Evolutionary conservation across 139 green algal genomes (phyloP).

Genomic region (Coelastrella sp.): DNA sequence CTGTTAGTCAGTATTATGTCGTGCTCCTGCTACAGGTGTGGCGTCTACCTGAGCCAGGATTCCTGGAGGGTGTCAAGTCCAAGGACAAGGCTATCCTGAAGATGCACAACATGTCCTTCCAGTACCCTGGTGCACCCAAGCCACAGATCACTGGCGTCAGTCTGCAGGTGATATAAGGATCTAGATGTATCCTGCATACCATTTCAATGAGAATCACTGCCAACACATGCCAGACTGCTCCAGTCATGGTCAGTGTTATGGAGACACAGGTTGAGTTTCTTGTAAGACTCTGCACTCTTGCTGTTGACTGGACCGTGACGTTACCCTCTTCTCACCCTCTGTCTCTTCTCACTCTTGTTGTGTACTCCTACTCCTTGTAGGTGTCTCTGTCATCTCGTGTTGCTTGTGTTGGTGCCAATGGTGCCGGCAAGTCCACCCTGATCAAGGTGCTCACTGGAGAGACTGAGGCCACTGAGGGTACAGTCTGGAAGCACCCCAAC

Average conservation of each 20-base stretch:
- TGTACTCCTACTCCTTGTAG: conserved; percentile 64
- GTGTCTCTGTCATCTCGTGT: conserved; percentile 84
- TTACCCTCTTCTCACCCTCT: too few relatives aligned
- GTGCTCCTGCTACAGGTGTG: too few relatives aligned
- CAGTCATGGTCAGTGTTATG: not conserved
- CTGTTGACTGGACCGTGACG: too few relatives aligned
- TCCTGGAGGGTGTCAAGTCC: conserved; percentile 95
- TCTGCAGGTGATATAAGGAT: too few relatives aligned
- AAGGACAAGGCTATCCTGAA: conserved; percentile 97
- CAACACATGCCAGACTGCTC: too few relatives aligned
- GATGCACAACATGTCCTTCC: conserved; percentile 83
- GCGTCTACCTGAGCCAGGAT: conserved; percentile 87
- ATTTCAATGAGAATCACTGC: too few relatives aligned
- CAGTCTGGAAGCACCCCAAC: conserved; percentile 93
- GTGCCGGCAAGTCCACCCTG: conserved; percentile 94
- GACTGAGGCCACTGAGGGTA: conserved; percentile 78
- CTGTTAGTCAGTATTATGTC: too few relatives aligned
- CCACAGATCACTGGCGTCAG: conserved; percentile 77
- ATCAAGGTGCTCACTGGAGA: conserved; percentile 90
- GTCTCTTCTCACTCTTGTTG: too few relatives aligned
- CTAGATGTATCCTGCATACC: too few relatives aligned
- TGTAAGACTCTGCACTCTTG: not conserved
- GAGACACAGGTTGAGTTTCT: not conserved
- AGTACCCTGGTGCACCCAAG: conserved; percentile 81
- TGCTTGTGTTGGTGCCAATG: conserved; percentile 87